phyloP scores from a whole-genome alignment of 192 early-diverging fungal genomes.

The Backusella morwellensis region DNA sequence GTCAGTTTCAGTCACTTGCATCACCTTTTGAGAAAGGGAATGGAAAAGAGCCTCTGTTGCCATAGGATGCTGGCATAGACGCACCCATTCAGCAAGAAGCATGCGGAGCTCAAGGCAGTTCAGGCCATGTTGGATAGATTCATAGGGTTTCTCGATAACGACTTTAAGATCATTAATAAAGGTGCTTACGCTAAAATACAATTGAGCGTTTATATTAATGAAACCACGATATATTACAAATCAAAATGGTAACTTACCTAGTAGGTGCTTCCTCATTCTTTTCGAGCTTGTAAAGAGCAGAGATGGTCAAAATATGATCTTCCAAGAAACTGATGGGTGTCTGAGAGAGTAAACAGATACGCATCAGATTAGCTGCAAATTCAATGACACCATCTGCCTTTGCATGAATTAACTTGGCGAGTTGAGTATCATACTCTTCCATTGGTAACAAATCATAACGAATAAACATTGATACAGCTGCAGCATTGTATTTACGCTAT shows the following conservation, averaged over 20 bases:
- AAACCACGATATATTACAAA: not conserved
- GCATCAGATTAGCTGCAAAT: constrained; percentile 74
- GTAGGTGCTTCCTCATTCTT: constrained; percentile 63
- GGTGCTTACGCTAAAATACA: constrained; percentile 33
- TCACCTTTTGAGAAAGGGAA: constrained; percentile 49
- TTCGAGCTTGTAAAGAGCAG: constrained; percentile 57
- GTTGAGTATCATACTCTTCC: constrained; percentile 87
- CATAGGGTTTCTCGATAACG: constrained; percentile 18
- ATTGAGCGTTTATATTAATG: not conserved
- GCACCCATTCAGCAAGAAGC: constrained; percentile 81
- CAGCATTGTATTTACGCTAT: constrained; percentile 81
- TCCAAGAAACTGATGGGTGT: constrained; percentile 39
- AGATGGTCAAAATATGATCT: constrained; percentile 24
- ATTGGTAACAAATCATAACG: constrained; percentile 69
- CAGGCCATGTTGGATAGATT: constrained; percentile 23
- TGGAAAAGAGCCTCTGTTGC: constrained; percentile 67
- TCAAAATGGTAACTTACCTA: constrained; percentile 39
- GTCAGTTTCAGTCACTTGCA: constrained; percentile 58
- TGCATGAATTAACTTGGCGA: constrained; percentile 81
- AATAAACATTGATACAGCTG: constrained; percentile 77
- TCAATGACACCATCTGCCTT: constrained; percentile 68
- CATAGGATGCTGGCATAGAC: constrained; percentile 66
- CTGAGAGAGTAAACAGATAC: constrained; percentile 58
- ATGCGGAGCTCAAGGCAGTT: constrained; percentile 46
- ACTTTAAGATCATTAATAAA: constrained; percentile 21